A percentile compares a stretch with the other conserved stretches of the same genome.
Conservation (phyloP, 2,329 filamentous ascomycete species). For the Apiospora koreana region DNA sequence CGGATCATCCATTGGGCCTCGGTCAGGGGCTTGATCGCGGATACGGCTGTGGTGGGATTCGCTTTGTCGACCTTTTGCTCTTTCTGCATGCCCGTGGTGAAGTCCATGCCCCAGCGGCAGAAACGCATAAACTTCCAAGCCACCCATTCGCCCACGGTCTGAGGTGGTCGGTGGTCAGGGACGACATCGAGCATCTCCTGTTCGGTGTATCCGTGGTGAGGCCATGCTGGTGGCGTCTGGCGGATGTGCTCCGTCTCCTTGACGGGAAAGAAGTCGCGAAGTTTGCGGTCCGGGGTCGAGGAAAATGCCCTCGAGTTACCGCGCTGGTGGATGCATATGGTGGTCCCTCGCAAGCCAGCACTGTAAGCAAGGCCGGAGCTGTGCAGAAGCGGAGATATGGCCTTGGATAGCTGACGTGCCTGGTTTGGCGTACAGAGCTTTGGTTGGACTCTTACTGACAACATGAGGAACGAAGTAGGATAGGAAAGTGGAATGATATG, state of each 20-base stretch:
- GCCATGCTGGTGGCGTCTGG: constrained; percentile 66
- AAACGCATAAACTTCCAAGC: constrained; percentile 77
- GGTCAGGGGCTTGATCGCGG: constrained; percentile 64
- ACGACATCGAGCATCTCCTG: constrained; percentile 75
- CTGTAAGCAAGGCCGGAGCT: constrained; percentile 22
- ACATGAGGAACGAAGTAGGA: constrained; percentile 23
- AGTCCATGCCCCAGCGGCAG: constrained; percentile 78
- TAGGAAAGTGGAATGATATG: constrained; percentile 8
- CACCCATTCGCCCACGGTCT: constrained; percentile 73
- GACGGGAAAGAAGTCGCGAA: constrained; percentile 63
- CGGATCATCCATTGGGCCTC: constrained; percentile 88
- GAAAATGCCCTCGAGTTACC: constrained; percentile 45
- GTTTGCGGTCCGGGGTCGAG: constrained; percentile 44
- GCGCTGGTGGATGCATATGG: constrained; percentile 25
- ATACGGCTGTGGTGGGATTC: constrained; percentile 55
- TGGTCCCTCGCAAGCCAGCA: constrained; percentile 30
- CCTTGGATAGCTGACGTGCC: constrained; percentile 29
- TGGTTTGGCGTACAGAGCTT: constrained; percentile 34
- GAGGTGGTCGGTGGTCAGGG: constrained; percentile 75
- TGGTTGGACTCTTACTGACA: constrained; percentile 30
- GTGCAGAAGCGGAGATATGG: constrained; percentile 24
- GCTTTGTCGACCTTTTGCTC: constrained; percentile 67
- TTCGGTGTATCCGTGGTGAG: constrained; percentile 72
- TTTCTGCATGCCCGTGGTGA: constrained; percentile 72
- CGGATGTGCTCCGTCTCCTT: constrained; percentile 63